These are phyloP conservation scores for Saccharomycopsis microspora DNA, from an alignment of 805 yeast species.

Conservation along the genomic window DNA sequence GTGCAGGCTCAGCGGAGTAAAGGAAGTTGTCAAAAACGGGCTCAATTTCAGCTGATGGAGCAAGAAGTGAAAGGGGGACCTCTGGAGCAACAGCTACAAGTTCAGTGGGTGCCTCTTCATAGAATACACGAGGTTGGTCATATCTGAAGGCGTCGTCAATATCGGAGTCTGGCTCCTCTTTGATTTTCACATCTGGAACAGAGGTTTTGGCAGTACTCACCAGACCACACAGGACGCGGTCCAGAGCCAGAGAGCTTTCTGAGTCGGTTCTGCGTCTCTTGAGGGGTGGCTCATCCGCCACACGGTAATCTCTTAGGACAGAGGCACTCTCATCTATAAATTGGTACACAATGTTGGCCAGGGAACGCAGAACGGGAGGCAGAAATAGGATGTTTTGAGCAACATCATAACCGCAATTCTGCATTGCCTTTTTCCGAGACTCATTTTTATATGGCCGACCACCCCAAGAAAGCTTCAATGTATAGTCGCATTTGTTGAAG, in stretches of 20 bases:
- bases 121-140: constrained; percentile 2
- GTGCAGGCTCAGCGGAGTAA: background rate
- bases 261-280: too few relatives aligned
- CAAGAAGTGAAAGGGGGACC: too few relatives aligned
- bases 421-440: constrained; percentile 14
- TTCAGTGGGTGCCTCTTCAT: too few relatives aligned
- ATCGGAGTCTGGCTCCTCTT: background rate
- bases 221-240: too few relatives aligned
- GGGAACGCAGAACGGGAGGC: too few relatives aligned
- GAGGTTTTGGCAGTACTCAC: background rate
- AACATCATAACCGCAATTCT: constrained; percentile 13
- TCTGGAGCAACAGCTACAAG: too few relatives aligned
- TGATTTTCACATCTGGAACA: background rate
- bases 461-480: constrained; percentile 59
- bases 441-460: constrained; percentile 51
- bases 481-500: constrained; percentile 43
- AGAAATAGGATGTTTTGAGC: background rate
- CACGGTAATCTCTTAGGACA: too few relatives aligned
- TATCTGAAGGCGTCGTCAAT: constrained; percentile 11
- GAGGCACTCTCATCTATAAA: background rate
- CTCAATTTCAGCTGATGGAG: too few relatives aligned
- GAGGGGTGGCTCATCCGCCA: too few relatives aligned
- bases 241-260: too few relatives aligned
- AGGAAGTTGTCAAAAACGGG: background rate
- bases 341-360: background rate